Base-by-base conservation (phyloP, 352 stramenopile species). In the Globisporangium acanthophoron region DNA sequence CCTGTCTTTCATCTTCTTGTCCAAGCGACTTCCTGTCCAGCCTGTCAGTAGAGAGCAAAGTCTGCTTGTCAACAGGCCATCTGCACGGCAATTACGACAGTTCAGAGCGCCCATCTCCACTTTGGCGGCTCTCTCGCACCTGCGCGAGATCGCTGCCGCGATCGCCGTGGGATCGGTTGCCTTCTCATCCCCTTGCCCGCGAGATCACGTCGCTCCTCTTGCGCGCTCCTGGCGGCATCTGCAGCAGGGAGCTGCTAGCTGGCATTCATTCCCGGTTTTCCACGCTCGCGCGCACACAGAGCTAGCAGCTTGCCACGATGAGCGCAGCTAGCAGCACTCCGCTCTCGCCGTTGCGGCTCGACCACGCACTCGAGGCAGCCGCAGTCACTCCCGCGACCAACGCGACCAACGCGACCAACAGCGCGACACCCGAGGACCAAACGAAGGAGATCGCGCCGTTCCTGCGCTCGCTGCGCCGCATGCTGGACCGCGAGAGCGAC, bases 391-490 rank as follows among this genome's bases (percentile, higher is more conserved):
- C 47, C 5, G 27, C 47, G 21, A 5, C 33, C 24, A 39, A 1
- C 20, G 27, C n/a, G 5, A 15, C 24, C 24, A 27, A 27, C 24
- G 1, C 24, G 24, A 27, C 24, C 39, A 41, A 9, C 35, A 41
- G 35, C 39, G 47, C n/a, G 39, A 39, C n/a, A 49, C 71, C 58
- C 55, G 64, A 54, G 67, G 59, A 50, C 37, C 63, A 60, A 59
- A 43, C 69, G 24, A 76, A 78, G 37, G 78, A 85, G 54, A 73
- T 87, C 43, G 78, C 78, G 51, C 78, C 78, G 47, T 88, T 88
- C 53, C 66, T 88, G 18, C 63, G 66, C 27, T 84, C 75, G 44
- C 62, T 88, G 47, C 76, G 78, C 24, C 48, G 47, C 43, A 88
- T 88, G 74, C 63, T 88, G 0, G 74, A 88, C 58, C 62, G 64